Base-by-base conservation (phyloP, 1,139 yeast species). In the Pichiaceae sp. region DNA sequence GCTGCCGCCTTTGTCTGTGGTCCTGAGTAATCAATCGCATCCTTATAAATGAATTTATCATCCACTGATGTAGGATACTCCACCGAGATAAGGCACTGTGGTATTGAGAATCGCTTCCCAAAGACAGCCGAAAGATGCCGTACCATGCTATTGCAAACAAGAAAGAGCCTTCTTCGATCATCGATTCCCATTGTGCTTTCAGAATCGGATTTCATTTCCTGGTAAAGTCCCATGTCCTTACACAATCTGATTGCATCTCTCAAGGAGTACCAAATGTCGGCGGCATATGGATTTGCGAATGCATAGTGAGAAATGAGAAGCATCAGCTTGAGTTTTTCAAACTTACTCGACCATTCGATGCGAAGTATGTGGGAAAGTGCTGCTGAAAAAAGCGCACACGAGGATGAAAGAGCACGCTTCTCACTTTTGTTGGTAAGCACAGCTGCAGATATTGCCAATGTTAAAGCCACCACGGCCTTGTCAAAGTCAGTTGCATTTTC, bases 281-380 rank as follows among this genome's bases (percentile, higher is more conserved):
- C 50, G 3, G 49, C 50, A 31, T 39, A 46, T 11, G 51, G 51
- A 29, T 47, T 47, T 3, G 48, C 49, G 42, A 47, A 45, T 5
- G 45, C 47, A 37, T 47, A 46, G 36, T 47, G 51, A 3, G 49
- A 47, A 5, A 45, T 40, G 2, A 47, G 32, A n/a, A 46, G 31
- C 2, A 36, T 33, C 3, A 43, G 32, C 29, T 47, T 46, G 12
- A 47, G 32, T 23, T 46, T 46, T 14, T 34, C 6, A 31, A 46
- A 31, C 25, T 45, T 43, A 11, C 38, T 31, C 3, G 37, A 33
- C 46, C 46, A 46, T 5, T 31, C 18, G 4, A 38, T 31, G 3
- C 38, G 34, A 14, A 44, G n/a, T 12, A 41, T 34, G n/a, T 38
- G 41, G 4, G 45, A 38, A 1, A 46, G 39, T 16, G 40, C 31